Conservation (phyloP, 352 stramenopile genomes). For the Pythium folliculosum region DNA sequence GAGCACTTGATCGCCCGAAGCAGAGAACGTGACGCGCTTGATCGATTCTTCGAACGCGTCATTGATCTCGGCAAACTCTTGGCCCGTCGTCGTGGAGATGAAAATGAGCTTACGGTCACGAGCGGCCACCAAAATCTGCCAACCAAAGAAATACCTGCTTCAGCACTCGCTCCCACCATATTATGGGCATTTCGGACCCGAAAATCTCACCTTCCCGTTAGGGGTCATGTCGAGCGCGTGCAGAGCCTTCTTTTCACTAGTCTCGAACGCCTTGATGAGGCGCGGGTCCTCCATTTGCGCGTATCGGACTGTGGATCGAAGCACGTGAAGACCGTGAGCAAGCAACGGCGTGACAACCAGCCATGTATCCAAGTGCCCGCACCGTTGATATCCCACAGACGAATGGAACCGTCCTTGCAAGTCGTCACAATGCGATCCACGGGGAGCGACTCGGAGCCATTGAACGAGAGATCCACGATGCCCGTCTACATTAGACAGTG, state of each 20-base stretch:
- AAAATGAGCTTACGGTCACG: constrained; percentile 63
- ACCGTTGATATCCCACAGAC: constrained; percentile 85
- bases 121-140: constrained; percentile 57
- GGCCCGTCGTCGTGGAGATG: constrained; percentile 47
- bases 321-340: not conserved
- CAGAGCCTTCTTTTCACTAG: constrained; percentile 54
- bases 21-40: constrained; percentile 64
- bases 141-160: not conserved
- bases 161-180: not conserved
- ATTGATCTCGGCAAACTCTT: constrained; percentile 50
- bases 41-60: constrained; percentile 66
- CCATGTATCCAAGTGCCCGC: constrained; percentile 1
- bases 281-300: constrained; percentile 77
- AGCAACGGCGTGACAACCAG: not conserved
- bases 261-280: constrained; percentile 61
- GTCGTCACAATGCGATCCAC: constrained; percentile 76
- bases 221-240: constrained; percentile 64
- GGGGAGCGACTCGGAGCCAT: constrained; percentile 67
- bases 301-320: constrained; percentile 64
- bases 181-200: not conserved
- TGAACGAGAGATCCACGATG: constrained; percentile 75
- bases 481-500: constrained; percentile 42
- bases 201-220: constrained; percentile 55
- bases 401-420: constrained; percentile 77
- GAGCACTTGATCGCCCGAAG: constrained; percentile 63